phyloP scores from a whole-genome alignment of 345 rosid genomes.

The Noccaea caerulescens region DNA sequence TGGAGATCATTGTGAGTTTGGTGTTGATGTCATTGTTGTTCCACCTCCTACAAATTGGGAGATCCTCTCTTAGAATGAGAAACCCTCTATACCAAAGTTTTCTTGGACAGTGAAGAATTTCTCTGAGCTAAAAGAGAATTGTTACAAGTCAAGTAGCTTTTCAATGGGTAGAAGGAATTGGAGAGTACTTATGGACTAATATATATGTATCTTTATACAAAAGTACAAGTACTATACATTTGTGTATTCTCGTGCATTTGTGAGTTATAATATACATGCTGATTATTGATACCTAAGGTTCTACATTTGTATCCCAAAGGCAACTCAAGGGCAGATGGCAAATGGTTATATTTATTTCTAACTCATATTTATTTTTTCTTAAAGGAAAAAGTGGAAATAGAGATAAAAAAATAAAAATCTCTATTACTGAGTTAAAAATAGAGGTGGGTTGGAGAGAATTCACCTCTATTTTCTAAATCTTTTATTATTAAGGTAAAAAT shows the following conservation, averaged over 20 bases:
- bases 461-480: too few species aligned
- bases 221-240: too few species aligned
- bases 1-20: slow-evolving; percentile 25
- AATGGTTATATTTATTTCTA: background rate
- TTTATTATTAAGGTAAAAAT: too few species aligned
- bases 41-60: slow-evolving; percentile 1
- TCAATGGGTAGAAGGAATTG: background rate
- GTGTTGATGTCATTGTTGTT: slow-evolving; percentile 12
- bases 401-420: too few species aligned
- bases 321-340: too few species aligned
- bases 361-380: too few species aligned
- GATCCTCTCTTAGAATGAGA: background rate
- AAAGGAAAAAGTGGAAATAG: too few species aligned
- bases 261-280: background rate
- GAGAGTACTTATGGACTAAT: background rate
- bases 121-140: background rate
- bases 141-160: background rate
- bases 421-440: too few species aligned
- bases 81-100: background rate
- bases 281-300: background rate
- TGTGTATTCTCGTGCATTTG: too few species aligned
- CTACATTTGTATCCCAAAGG: background rate
- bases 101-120: background rate
- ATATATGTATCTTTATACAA: too few species aligned
- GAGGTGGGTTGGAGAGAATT: too few species aligned